A percentile compares a stretch with the other conserved stretches of the same genome.
Conservation (phyloP, 179 eudicot genomes). For the Dionaea muscipula region DNA sequence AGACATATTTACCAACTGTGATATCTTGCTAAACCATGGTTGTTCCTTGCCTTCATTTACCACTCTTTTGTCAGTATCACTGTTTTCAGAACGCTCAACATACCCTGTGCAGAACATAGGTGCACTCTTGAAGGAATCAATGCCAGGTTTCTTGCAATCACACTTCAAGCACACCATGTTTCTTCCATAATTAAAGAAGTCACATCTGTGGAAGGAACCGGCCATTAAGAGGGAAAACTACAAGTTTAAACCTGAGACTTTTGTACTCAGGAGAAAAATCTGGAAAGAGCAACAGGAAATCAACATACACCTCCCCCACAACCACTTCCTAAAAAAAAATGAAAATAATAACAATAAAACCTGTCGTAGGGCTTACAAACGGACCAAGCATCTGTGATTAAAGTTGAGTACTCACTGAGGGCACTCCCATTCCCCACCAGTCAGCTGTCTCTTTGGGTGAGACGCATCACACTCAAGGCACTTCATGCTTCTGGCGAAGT, state of each 20-base stretch:
- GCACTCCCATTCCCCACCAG: conserved; percentile 89
- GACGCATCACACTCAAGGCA: conserved; percentile 70
- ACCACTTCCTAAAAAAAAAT: no score
- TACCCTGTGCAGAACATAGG: conserved; percentile 12
- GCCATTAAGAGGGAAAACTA: no score
- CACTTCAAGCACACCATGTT: conserved; percentile 63
- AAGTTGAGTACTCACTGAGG: conserved; percentile 57
- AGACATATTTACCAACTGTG: conserved; percentile 30
- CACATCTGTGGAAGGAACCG: conserved; percentile 32
- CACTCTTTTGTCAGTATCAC: conserved; percentile 15
- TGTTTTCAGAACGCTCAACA: conserved; percentile 13
- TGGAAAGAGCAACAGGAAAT: neutral
- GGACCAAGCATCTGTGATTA: neutral
- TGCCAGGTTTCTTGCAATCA: conserved; percentile 54
- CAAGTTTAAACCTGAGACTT: no score
- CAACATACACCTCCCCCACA: no score
- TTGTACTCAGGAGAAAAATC: neutral
- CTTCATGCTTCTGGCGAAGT: conserved; percentile 58
- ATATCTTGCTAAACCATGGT: conserved; percentile 40
- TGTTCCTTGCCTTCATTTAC: conserved; percentile 37
- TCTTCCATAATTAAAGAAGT: conserved; percentile 61
- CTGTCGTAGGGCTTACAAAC: no score
- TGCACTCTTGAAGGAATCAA: conserved; percentile 12
- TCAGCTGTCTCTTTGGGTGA: conserved; percentile 52
- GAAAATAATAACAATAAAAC: neutral